Evolutionary conservation across 805 yeast genomes (phyloP).

Genomic region (Lipomyces lipofer): DNA sequence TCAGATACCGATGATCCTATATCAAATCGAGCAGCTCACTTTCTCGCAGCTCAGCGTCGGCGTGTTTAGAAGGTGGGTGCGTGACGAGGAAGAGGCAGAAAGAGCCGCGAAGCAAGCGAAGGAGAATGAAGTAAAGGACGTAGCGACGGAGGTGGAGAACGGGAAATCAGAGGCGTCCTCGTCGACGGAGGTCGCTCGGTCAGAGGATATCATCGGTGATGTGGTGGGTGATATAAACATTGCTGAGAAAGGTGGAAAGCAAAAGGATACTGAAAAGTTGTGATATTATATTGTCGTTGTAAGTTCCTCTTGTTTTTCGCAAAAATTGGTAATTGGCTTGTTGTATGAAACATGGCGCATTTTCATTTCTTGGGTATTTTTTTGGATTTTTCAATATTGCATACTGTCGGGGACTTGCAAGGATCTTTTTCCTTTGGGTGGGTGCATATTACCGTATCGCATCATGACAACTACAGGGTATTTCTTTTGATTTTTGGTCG

Average conservation of each 20-base stretch:
- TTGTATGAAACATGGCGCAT: too few relatives aligned
- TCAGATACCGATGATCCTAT: conserved; percentile 81
- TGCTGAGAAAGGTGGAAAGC: not conserved
- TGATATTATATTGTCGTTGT: too few relatives aligned
- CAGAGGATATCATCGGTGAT: not conserved
- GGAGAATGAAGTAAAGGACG: conserved; percentile 1
- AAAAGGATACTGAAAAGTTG: not conserved
- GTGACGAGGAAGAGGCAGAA: conserved; percentile 23
- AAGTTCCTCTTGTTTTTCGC: too few relatives aligned
- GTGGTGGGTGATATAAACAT: not conserved
- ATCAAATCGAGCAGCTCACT: conserved; percentile 86
- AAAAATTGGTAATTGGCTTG: too few relatives aligned
- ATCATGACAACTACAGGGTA: too few relatives aligned
- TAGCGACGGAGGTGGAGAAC: not conserved
- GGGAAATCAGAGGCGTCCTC: conserved; percentile 1
- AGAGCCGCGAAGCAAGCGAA: conserved; percentile 3
- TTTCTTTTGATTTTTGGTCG: too few relatives aligned
- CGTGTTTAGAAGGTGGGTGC: conserved; percentile 69
- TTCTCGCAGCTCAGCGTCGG: conserved; percentile 71
- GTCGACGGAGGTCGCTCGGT: not conserved
- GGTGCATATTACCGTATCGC: too few relatives aligned
- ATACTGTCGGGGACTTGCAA: too few relatives aligned
- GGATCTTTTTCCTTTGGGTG: too few relatives aligned
- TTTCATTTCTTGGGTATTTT: too few relatives aligned
- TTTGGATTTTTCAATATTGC: too few relatives aligned